A percentile compares a stretch with the other conserved stretches of the same genome.
phyloP scores from a whole-genome alignment of 495 filamentous ascomycete species.

The Neurospora sp. region DNA sequence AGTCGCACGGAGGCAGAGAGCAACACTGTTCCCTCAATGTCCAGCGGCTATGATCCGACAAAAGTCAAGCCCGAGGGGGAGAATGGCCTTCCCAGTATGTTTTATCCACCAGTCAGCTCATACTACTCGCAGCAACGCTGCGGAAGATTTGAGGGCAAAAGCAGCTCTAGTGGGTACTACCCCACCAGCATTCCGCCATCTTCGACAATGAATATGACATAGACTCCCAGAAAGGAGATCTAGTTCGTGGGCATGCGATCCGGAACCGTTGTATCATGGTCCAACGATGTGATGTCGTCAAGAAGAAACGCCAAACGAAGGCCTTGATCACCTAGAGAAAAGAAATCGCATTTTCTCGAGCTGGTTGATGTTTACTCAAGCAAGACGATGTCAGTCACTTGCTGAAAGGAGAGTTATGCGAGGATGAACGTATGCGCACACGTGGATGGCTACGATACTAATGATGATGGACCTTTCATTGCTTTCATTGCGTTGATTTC shows the following conservation, averaged over 20 bases:
- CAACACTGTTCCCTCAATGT: conserved; percentile 13
- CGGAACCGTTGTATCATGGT: background rate
- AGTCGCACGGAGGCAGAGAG: conserved; percentile 28
- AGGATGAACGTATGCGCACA: background rate
- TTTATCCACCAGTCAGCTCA: conserved; percentile 21
- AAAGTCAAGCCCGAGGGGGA: conserved; percentile 39
- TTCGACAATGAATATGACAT: conserved; percentile 21
- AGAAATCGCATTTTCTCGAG: background rate
- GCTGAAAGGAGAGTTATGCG: background rate
- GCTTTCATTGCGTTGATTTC: background rate
- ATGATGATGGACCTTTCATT: background rate
- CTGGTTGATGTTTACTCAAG: background rate
- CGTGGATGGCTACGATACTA: background rate
- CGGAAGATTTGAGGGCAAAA: conserved; percentile 35
- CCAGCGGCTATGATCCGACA: conserved; percentile 15
- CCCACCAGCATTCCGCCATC: conserved; percentile 27
- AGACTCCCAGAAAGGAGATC: background rate
- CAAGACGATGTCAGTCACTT: background rate
- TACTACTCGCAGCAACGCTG: conserved; percentile 27
- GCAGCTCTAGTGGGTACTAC: conserved; percentile 34
- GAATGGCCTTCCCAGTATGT: conserved; percentile 29
- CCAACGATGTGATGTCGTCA: background rate
- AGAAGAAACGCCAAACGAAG: background rate
- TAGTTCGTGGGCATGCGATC: background rate
- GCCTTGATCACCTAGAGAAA: background rate